phyloP scores from a whole-genome alignment of 2,329 filamentous ascomycete genomes.

The Diaporthe vaccinii region DNA sequence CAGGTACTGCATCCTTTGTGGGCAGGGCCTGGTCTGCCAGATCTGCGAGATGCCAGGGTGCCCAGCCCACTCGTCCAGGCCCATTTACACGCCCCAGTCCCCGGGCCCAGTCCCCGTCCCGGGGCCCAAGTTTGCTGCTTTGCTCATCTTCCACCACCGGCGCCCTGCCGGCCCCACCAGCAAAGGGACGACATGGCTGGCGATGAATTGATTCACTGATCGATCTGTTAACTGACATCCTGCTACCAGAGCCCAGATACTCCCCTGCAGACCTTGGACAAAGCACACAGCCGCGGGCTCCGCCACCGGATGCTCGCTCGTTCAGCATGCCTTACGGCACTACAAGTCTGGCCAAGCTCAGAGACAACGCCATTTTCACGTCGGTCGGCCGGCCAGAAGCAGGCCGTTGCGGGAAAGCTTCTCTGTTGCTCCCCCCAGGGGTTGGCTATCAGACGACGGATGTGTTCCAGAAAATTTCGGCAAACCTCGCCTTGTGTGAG shows the following conservation, averaged over 20 bases:
- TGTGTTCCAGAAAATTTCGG: conserved; percentile 23
- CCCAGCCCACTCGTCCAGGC: conserved; percentile 16
- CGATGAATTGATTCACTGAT: not conserved
- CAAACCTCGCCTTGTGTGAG: conserved; percentile 19
- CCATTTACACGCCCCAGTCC: not conserved
- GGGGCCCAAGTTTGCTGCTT: not conserved
- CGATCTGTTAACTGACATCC: not conserved
- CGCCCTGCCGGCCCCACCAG: conserved; percentile 12
- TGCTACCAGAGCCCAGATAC: not conserved
- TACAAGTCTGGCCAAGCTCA: not conserved
- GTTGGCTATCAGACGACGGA: conserved; percentile 30
- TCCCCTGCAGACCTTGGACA: not conserved
- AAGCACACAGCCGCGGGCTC: not conserved
- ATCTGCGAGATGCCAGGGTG: conserved; percentile 29
- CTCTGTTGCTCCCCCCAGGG: conserved; percentile 7
- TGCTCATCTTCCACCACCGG: conserved; percentile 7
- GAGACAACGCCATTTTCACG: not conserved
- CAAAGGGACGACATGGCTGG: not conserved
- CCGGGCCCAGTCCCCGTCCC: conserved; percentile 2
- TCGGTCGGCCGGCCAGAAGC: not conserved
- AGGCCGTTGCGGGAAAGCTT: not conserved
- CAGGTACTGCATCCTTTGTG: not conserved
- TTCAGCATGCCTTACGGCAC: not conserved
- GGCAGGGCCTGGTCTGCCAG: conserved; percentile 18
- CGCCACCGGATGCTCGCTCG: not conserved